A percentile compares a stretch with the other conserved stretches of the same genome.
phyloP scores from a whole-genome alignment of 805 yeast species.

The Hanseniaspora singularis region DNA sequence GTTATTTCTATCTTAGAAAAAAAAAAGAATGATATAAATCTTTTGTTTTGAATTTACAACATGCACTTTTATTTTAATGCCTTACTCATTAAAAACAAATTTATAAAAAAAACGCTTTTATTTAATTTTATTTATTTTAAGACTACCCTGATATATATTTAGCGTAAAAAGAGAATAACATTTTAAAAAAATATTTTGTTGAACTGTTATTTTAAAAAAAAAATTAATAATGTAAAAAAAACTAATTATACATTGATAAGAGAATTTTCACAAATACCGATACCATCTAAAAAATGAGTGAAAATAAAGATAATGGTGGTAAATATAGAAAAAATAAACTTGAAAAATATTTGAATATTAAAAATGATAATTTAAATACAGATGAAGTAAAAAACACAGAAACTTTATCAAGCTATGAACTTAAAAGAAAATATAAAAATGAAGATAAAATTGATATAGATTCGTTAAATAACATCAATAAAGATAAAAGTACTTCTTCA shows the following conservation, averaged over 20 bases:
- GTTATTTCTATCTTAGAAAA: no score
- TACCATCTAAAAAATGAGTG: no score
- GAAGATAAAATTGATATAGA: conserved; percentile 19
- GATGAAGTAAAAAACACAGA: conserved; percentile 18
- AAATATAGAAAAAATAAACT: conserved; percentile 10
- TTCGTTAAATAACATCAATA: conserved; percentile 10
- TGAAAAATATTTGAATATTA: conserved; percentile 4
- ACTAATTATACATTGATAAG: not conserved
- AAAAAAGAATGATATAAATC: no score
- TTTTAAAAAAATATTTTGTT: no score
- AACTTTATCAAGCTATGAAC: conserved; percentile 17
- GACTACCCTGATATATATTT: no score
- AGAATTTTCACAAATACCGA: not conserved
- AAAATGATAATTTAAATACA: conserved; percentile 17
- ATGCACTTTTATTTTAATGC: no score
- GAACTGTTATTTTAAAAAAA: no score
- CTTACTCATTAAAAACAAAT: no score
- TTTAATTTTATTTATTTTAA: no score
- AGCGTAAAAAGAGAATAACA: no score
- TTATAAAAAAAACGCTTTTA: no score
- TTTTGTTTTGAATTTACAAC: no score
- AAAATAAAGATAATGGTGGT: not conserved
- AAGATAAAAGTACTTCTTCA: not conserved
- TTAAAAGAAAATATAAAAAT: conserved; percentile 6
- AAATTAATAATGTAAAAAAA: not conserved